Percentiles rank a stretch among this genome's conserved stretches.
phyloP scores from a whole-genome alignment of 139 green algal genomes.

The Chlamydomonas incerta region DNA sequence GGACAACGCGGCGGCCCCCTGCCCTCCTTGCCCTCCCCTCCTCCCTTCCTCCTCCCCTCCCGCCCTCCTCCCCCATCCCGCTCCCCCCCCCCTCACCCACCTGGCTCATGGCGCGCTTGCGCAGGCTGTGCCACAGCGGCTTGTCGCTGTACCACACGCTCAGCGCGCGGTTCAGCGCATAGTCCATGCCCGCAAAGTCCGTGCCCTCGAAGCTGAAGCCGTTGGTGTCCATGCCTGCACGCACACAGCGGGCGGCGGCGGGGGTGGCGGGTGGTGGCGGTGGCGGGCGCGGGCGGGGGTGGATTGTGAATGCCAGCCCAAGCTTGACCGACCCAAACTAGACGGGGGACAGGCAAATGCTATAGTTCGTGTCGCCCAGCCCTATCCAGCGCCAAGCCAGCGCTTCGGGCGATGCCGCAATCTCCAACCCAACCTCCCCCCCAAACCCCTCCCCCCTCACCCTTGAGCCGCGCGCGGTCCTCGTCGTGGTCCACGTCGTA shows the following conservation, averaged over 20 bases:
- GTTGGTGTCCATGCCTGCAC: slow-evolving; percentile 81
- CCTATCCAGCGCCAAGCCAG: too few relatives aligned
- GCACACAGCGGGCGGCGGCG: too few relatives aligned
- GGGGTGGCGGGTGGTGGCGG: too few relatives aligned
- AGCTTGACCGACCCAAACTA: too few relatives aligned
- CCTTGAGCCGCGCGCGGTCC: slow-evolving; percentile 62
- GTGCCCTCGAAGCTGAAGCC: slow-evolving; percentile 94
- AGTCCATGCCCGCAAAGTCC: slow-evolving; percentile 90
- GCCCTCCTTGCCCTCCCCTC: too few relatives aligned
- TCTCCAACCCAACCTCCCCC: neutral
- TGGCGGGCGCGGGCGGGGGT: too few relatives aligned
- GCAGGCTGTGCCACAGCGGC: slow-evolving; percentile 76
- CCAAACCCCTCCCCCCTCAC: slow-evolving; percentile 27
- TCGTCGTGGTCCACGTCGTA: slow-evolving; percentile 88
- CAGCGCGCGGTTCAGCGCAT: slow-evolving; percentile 92
- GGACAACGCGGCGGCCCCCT: too few relatives aligned
- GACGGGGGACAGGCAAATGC: too few relatives aligned
- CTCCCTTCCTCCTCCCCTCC: neutral
- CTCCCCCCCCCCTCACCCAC: too few relatives aligned
- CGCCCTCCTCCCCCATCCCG: neutral
- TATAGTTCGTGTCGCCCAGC: too few relatives aligned
- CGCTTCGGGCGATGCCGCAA: too few relatives aligned
- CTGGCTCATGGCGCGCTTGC: slow-evolving; percentile 67
- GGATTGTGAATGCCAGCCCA: too few relatives aligned
- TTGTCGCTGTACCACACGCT: slow-evolving; percentile 82